A percentile compares a stretch with the other conserved stretches of the same genome.
These are phyloP conservation scores for Scolecobasidium constrictum DNA, from an alignment of 2,329 filamentous ascomycete species.

Conservation along the genomic window DNA sequence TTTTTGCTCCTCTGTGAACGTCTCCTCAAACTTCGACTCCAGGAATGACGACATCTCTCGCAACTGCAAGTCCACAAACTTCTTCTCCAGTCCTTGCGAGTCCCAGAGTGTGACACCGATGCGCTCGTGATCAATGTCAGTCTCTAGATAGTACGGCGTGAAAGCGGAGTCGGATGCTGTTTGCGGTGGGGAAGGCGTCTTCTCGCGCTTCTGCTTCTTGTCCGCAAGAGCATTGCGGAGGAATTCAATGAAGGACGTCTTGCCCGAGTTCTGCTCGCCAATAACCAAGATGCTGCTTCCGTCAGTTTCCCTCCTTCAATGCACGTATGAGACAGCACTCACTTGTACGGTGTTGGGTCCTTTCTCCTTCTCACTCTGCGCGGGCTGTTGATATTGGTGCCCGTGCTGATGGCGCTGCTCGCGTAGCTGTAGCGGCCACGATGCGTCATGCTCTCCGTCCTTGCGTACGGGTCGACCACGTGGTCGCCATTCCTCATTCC, in stretches of 20 bases:
- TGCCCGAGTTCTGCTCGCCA: constrained; percentile 77
- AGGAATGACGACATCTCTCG: constrained; percentile 85
- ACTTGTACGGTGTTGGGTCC: constrained; percentile 98
- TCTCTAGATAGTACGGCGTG: constrained; percentile 81
- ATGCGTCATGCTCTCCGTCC: constrained; percentile 91
- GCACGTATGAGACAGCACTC: constrained; percentile 35
- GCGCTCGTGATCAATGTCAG: constrained; percentile 84
- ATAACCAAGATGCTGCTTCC: constrained; percentile 78
- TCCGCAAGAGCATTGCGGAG: constrained; percentile 76
- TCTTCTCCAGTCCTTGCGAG: constrained; percentile 89
- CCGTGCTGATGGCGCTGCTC: constrained; percentile 74
- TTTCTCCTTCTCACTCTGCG: constrained; percentile 86
- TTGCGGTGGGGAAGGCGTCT: constrained; percentile 28
- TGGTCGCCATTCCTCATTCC: constrained; percentile 41
- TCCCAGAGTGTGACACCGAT: constrained; percentile 94
- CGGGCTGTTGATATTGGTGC: constrained; percentile 63
- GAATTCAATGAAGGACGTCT: constrained; percentile 95
- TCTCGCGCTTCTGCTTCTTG: constrained; percentile 63
- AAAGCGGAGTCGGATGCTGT: constrained; percentile 47
- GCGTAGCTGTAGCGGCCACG: constrained; percentile 94
- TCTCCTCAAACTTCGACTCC: constrained; percentile 97
- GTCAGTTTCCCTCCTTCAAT: too few species aligned
- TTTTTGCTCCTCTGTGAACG: constrained; percentile 95
- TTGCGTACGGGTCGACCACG: constrained; percentile 67
- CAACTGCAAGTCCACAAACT: constrained; percentile 86